Evolutionary conservation across 306 rosid species (phyloP).

Genomic region (Cyamopsis tetragonoloba): DNA sequence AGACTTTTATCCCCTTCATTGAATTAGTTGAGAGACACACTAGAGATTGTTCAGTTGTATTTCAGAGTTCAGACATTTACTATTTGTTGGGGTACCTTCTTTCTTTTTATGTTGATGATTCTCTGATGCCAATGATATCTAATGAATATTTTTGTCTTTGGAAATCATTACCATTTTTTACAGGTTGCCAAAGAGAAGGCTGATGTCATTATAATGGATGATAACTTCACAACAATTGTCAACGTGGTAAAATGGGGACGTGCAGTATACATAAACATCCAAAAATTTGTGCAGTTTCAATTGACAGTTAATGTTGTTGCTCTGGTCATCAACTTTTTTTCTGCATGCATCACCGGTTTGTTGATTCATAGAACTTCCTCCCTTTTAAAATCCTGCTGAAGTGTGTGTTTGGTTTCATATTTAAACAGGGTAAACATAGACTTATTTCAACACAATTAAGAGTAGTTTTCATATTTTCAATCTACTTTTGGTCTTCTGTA

Average conservation of each 20-base stretch:
- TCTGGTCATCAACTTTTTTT: slow-evolving; percentile 71
- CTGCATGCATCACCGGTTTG: slow-evolving; percentile 91
- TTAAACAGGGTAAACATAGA: too few relatives aligned
- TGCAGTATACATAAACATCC: slow-evolving; percentile 87
- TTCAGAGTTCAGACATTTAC: neutral
- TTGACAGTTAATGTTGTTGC: slow-evolving; percentile 93
- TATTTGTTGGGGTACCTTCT: neutral
- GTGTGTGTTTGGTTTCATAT: too few relatives aligned
- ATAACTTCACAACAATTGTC: slow-evolving; percentile 77
- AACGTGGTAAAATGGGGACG: slow-evolving; percentile 96
- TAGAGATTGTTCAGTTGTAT: neutral
- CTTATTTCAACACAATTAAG: too few relatives aligned
- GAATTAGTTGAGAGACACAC: neutral
- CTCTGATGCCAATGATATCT: slow-evolving; percentile 13
- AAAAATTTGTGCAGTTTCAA: slow-evolving; percentile 97
- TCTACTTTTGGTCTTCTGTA: neutral
- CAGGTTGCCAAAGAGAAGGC: slow-evolving; percentile 98
- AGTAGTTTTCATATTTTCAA: too few relatives aligned
- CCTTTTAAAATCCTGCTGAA: neutral
- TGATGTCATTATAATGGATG: slow-evolving; percentile 87
- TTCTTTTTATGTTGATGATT: neutral
- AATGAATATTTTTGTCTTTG: neutral
- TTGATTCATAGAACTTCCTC: neutral
- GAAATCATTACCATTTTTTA: slow-evolving; percentile 24
- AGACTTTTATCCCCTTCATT: neutral